Evolutionary conservation across 768 basidiomycete species (phyloP), one percentile per base, ranked within the genome.

Genomic region (Pleurotus pulmonarius): DNA sequence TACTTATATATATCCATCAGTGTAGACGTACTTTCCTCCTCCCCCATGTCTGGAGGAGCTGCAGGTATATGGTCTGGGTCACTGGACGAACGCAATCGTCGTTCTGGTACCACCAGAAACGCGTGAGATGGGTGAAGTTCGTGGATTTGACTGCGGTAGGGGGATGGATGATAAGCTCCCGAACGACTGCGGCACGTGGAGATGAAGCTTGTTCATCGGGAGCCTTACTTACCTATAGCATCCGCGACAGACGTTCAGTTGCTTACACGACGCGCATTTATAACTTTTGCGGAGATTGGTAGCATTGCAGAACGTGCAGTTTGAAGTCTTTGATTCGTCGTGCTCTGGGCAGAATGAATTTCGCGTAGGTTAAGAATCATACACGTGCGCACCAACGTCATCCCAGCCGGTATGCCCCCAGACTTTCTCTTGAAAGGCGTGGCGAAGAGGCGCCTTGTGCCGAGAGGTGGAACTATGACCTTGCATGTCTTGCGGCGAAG

Each of bases 81-180:
- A 59, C 72, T 78, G 34, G 56, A 58, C 20, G 70, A 68, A 24
- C 76, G 75, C 22, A 65, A 56, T 3, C 74, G 76, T 62, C 76
- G 81, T 60, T 91, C 90, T n/a, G 87, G 87, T 4, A 94, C 82
- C 7, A 83, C 78, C 16, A 95, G 73, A 76, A 96, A 97, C 1
- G 89, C 84, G 64, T 98, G 93, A 0, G 83, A 81, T 1, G 94
- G 95, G 64, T 98, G 94, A 13, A 96, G 82, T 63, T 94, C 92
- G 61, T 95, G 91, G 9, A 94, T 93, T 72, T 91, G 85, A 65
- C 93, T 94, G 59, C 46, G 53, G 55, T 29, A 41, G 34, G 29
- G 29, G 29, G 29, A 41, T 18, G 46, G 13, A 48, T 61, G 56
- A 15, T 26, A 51, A 59, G 20, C 6, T 38, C 47, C 6, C 47